A percentile compares a stretch with the other conserved stretches of the same genome.
phyloP scores from a whole-genome alignment of 768 basidiomycete genomes.

The Tulasnella sp. region DNA sequence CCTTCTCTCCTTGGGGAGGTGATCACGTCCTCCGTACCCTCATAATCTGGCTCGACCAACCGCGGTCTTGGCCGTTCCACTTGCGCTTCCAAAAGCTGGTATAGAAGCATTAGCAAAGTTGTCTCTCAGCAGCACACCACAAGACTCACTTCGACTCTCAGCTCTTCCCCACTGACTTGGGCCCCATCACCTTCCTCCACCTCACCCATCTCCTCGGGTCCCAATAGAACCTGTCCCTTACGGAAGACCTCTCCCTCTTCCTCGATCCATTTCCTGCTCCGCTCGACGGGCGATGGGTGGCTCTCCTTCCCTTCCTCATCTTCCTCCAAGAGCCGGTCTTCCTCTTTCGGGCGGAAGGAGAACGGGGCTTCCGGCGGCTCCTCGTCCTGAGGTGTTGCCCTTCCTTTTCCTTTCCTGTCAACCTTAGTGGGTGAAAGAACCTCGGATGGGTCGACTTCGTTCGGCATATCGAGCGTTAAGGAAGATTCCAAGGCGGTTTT shows the following conservation, averaged over 20 bases:
- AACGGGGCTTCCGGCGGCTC: constrained; percentile 13
- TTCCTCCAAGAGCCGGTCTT: neutral
- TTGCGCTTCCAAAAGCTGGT: constrained; percentile 75
- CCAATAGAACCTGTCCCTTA: constrained; percentile 75
- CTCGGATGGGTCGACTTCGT: neutral
- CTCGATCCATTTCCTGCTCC: constrained; percentile 65
- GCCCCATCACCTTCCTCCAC: constrained; percentile 60
- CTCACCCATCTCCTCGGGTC: constrained; percentile 77
- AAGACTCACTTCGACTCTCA: constrained; percentile 52
- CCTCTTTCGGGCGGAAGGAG: neutral
- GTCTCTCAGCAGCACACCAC: neutral
- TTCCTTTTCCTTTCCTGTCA: constrained; percentile 70
- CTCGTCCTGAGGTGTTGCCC: constrained; percentile 31
- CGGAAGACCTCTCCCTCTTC: constrained; percentile 97
- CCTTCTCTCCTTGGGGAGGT: constrained; percentile 5
- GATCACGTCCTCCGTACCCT: constrained; percentile 6
- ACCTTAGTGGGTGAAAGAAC: neutral
- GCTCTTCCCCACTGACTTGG: constrained; percentile 62
- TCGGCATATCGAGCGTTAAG: constrained; percentile 15
- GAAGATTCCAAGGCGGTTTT: constrained; percentile 6
- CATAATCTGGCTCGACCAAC: constrained; percentile 36
- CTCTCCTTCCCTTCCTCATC: neutral
- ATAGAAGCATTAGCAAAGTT: neutral
- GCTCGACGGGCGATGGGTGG: constrained; percentile 29
- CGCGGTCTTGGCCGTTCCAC: constrained; percentile 75